Conservation (phyloP, 768 basidiomycete species). For the Chiua virens region DNA sequence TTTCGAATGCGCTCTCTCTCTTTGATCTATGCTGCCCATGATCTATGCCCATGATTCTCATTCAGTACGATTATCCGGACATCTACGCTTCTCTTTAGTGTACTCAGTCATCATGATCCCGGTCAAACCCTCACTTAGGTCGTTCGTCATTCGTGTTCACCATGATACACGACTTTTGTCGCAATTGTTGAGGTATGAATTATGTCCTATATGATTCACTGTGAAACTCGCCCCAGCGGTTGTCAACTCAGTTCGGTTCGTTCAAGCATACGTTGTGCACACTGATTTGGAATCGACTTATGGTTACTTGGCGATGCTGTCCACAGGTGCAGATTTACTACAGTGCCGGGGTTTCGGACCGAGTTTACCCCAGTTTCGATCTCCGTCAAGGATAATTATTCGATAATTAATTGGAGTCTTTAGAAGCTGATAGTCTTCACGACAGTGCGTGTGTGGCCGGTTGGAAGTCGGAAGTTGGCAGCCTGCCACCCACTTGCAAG, state of each 20-base stretch:
- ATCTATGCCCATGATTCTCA: neutral
- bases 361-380: neutral
- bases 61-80: neutral
- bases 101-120: neutral
- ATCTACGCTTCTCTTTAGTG: neutral
- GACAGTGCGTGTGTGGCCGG: neutral
- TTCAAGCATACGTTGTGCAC: neutral
- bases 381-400: neutral
- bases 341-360: neutral
- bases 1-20: no score
- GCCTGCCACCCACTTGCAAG: neutral
- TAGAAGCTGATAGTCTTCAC: neutral
- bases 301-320: neutral
- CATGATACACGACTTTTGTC: neutral
- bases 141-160: neutral
- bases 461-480: conserved; percentile 8
- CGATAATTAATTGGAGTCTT: neutral
- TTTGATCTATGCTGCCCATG: neutral
- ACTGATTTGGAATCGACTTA: neutral
- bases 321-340: neutral
- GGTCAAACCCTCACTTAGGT: neutral
- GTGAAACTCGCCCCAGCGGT: neutral
- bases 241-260: neutral
- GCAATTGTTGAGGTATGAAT: conserved; percentile 10
- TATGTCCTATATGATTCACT: neutral